phyloP scores from a whole-genome alignment of 305 asterid species.

The Plantago lanceolata region DNA sequence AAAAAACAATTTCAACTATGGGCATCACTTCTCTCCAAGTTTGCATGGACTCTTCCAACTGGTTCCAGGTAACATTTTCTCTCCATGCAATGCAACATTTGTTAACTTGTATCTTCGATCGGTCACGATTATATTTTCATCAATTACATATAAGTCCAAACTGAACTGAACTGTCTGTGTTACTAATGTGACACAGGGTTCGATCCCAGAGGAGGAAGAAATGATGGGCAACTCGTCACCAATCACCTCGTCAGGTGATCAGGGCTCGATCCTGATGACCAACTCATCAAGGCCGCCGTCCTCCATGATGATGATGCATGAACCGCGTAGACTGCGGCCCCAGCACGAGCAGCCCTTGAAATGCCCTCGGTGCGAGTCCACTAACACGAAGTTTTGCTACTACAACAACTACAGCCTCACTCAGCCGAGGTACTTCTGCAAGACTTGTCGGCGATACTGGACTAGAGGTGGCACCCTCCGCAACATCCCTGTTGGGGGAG shows the following conservation, averaged over 20 bases:
- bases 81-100: neutral
- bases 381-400: conserved; percentile 89
- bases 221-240: conserved; percentile 43
- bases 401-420: conserved; percentile 94
- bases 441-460: conserved; percentile 93
- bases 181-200: conserved; percentile 34
- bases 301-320: conserved; percentile 32
- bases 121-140: neutral
- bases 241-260: conserved; percentile 42
- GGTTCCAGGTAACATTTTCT: conserved; percentile 58
- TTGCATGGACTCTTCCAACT: conserved; percentile 90
- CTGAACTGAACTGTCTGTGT: neutral
- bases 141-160: neutral
- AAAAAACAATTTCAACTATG: conserved; percentile 33
- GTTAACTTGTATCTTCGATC: neutral
- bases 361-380: conserved; percentile 89
- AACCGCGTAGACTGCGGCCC: conserved; percentile 58
- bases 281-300: neutral
- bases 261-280: conserved; percentile 52
- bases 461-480: conserved; percentile 90
- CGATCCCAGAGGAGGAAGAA: conserved; percentile 50
- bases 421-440: conserved; percentile 92
- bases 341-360: conserved; percentile 66
- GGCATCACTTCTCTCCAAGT: conserved; percentile 78
- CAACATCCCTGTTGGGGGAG: conserved; percentile 92